Evolutionary conservation across 2,329 filamentous ascomycete species (phyloP), one percentile per base, ranked within the genome.

Genomic region (Penicillium sp.): DNA sequence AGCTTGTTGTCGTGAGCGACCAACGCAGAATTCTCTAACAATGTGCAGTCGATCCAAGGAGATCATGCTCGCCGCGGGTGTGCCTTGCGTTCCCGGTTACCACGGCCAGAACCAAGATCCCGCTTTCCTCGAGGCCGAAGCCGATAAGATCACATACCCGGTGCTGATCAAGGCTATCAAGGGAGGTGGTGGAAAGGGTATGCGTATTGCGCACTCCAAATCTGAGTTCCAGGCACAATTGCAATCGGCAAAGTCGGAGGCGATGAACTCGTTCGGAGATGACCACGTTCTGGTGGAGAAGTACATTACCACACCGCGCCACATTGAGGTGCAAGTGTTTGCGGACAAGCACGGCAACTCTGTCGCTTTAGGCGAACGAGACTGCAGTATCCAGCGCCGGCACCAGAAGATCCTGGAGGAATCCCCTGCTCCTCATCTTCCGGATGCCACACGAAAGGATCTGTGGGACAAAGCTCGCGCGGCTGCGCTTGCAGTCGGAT

Each of bases 71-170:
- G 82, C 83, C 4, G 91, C 93, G n/a, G 89, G 90, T 7, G 93
- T 98, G 3, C 90, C 90, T 4, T 97, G 93, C 62, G 93, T 98
- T 42, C 93, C 93, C 0, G 93, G 93, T 0, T 98, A 98, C 63
- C 93, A 97, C 66, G 93, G 93, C 13, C 62, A 77, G 1, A 88
- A 95, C 45, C 93, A 98, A 72, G 82, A 85, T 42, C 73, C 79
- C 1, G 65, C 70, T 7, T 75, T 77, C 50, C 72, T 86, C 27
- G 78, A 88, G 47, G 72, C 75, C 8, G 83, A 91, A 65, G 91
- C 93, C 6, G 80, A 80, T 58, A 82, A 86, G 55, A 84, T 86
- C 58, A 79, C 80, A 50, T 83, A 81, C 55, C 81, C 80, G 0
- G 81, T 84, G 2, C 72, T 85, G 7, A 74, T 85, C 40, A 85